phyloP scores from a whole-genome alignment of 768 basidiomycete genomes.

The Mycena latifolia region DNA sequence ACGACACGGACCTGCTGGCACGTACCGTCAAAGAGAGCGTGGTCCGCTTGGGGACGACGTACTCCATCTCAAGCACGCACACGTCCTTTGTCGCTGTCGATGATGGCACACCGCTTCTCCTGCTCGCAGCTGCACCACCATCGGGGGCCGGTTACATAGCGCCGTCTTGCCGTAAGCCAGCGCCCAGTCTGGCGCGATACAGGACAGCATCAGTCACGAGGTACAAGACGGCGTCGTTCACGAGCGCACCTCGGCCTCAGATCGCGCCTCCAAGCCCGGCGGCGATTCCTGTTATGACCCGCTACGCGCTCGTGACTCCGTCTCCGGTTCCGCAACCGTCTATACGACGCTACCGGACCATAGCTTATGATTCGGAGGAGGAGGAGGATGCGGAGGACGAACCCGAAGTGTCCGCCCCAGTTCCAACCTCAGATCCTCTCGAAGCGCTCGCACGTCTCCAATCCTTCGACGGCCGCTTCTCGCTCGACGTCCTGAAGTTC shows the following conservation, averaged over 20 bases:
- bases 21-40: constrained; percentile 32
- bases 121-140: not conserved
- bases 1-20: constrained; percentile 20
- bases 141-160: not conserved
- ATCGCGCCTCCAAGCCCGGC: no score
- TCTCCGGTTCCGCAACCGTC: no score
- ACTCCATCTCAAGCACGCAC: constrained; percentile 27
- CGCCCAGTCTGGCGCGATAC: not conserved
- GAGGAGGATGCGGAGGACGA: no score
- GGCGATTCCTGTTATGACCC: no score
- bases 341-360: no score
- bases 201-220: no score
- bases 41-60: constrained; percentile 28
- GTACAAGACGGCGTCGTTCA: no score
- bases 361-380: not conserved
- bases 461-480: constrained; percentile 33
- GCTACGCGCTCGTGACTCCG: no score
- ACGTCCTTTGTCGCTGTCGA: constrained; percentile 32
- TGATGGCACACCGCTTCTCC: not conserved
- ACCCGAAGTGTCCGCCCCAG: no score
- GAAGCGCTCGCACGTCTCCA: constrained; percentile 32
- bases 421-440: constrained; percentile 8
- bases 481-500: constrained; percentile 17
- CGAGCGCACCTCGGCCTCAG: no score
- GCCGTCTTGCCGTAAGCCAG: not conserved